Percentiles rank a stretch among this genome's conserved stretches.
These are phyloP conservation scores for Dinochytrium kinnereticum DNA, from an alignment of 371 early-diverging fungal species.

Conservation along the genomic window DNA sequence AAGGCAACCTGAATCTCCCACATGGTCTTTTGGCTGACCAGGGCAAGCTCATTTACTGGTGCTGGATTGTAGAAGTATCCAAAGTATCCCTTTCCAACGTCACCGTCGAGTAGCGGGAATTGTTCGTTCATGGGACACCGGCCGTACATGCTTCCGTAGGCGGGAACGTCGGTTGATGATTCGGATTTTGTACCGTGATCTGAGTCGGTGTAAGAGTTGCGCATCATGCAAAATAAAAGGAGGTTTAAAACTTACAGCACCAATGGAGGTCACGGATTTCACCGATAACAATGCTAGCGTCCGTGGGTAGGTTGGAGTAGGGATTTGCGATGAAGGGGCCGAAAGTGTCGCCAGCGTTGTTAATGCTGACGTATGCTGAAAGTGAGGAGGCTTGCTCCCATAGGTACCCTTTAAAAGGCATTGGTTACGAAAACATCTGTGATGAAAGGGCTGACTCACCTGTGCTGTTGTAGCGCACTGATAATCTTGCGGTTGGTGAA, in stretches of 20 bases:
- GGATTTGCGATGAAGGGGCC: too few species aligned
- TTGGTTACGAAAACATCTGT: too few species aligned
- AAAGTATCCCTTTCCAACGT: neutral
- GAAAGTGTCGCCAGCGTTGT: neutral
- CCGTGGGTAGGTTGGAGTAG: too few species aligned
- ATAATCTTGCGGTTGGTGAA: constrained; percentile 6
- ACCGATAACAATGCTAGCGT: too few species aligned
- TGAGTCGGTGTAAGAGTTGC: too few species aligned
- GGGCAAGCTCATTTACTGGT: neutral
- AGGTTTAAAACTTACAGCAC: neutral
- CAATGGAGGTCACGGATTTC: neutral
- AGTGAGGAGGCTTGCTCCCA: constrained; percentile 12
- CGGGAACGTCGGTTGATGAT: neutral
- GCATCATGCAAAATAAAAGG: too few species aligned
- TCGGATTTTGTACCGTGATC: too few species aligned
- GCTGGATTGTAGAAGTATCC: constrained; percentile 9
- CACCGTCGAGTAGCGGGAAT: constrained; percentile 21
- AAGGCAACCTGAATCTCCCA: constrained; percentile 21
- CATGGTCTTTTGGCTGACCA: neutral
- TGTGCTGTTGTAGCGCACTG: too few species aligned
- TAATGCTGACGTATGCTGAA: constrained; percentile 7
- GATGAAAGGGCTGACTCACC: too few species aligned
- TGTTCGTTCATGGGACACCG: constrained; percentile 4
- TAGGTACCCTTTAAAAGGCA: too few species aligned
- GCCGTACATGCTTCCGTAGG: neutral